Base-by-base conservation (phyloP, 768 basidiomycete species). In the Chalciporus chontae region DNA sequence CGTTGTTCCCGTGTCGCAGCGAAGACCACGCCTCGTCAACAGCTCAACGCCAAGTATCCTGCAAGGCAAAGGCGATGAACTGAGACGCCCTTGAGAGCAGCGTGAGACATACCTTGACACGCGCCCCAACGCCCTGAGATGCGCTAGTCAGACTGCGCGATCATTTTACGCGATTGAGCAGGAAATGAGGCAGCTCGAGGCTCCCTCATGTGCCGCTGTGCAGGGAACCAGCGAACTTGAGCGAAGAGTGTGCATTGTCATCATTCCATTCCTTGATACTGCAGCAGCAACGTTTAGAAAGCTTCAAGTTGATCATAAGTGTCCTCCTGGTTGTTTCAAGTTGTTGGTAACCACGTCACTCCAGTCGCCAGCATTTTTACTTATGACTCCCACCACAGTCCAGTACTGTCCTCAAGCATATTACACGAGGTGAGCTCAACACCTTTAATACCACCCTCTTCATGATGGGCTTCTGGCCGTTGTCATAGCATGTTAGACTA, bases 401-500 rank as follows among this genome's bases (percentile, higher is more conserved):
- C 26, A 26, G 3, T 6, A 26, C 29, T 11, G 1, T 9, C 10
- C 13, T 31, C 29, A 11, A 31, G 29, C 13, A 11, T 31, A 5
- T 31, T 18, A 17, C 3, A 19, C 32, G 18, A 38, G 45, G 45
- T 46, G 36, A 46, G 45, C 19, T n/a, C 6, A 15, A 36, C 34
- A n/a, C n/a, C 34, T 7, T 23, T 32, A 17, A 10, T 4, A 43
- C 27, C 41, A 26, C 32, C 48, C 10, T 21, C 5, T 26, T 7
- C 43, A 43, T 42, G 58, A 59, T 59, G 53, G 48, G 47, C 53
- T 49, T 40, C 23, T 14, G 43, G 59, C 62, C 62, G 27, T 49
- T 57, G 64, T 64, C 62, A 43, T 45, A 52, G 65, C 62, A 64
- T 67, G 63, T 59, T 66, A 66, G 60, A 66, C 65, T 66, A 57